Percentiles rank a stretch among this genome's conserved stretches.
phyloP scores from a whole-genome alignment of 2,329 filamentous ascomycete genomes.

The Cladobotryum mycophilum region DNA sequence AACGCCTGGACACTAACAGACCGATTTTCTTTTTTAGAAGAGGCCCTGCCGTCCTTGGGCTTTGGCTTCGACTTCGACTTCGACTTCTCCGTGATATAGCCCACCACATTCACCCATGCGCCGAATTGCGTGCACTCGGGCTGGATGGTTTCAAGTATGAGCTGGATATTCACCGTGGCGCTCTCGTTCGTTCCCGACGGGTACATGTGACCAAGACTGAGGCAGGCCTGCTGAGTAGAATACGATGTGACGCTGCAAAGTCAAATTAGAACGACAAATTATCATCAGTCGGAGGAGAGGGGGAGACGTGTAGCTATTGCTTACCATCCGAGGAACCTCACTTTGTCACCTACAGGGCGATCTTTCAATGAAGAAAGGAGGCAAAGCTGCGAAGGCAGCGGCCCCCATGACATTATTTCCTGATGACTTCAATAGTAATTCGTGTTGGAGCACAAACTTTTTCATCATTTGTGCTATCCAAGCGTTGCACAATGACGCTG shows the following conservation, averaged over 20 bases:
- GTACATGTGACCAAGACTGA: slow-evolving; percentile 64
- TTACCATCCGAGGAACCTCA: slow-evolving; percentile 89
- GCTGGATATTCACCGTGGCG: slow-evolving; percentile 62
- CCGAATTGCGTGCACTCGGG: slow-evolving; percentile 61
- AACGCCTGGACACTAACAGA: slow-evolving; percentile 61
- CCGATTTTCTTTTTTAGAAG: slow-evolving; percentile 2
- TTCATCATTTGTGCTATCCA: too few relatives aligned
- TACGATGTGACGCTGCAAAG: slow-evolving; percentile 45
- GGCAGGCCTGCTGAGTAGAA: slow-evolving; percentile 47
- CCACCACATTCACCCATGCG: slow-evolving; percentile 86
- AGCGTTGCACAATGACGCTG: too few relatives aligned
- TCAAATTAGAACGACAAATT: slow-evolving; percentile 3
- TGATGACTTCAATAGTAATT: neutral
- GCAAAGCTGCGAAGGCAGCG: slow-evolving; percentile 57
- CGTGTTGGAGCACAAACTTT: too few relatives aligned
- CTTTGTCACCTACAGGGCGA: slow-evolving; percentile 60
- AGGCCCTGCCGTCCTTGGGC: slow-evolving; percentile 7
- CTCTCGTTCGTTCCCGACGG: slow-evolving; percentile 40
- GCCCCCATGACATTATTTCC: slow-evolving; percentile 47
- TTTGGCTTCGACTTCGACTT: slow-evolving; percentile 10
- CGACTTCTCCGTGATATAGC: slow-evolving; percentile 54
- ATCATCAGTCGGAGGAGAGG: neutral
- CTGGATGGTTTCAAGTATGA: slow-evolving; percentile 61
- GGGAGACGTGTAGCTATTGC: slow-evolving; percentile 22
- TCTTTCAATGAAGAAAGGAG: slow-evolving; percentile 56